Evolutionary conservation across 31 red algal genomes (phyloP).

Genomic region (Odonthalia washingtoniensis): DNA sequence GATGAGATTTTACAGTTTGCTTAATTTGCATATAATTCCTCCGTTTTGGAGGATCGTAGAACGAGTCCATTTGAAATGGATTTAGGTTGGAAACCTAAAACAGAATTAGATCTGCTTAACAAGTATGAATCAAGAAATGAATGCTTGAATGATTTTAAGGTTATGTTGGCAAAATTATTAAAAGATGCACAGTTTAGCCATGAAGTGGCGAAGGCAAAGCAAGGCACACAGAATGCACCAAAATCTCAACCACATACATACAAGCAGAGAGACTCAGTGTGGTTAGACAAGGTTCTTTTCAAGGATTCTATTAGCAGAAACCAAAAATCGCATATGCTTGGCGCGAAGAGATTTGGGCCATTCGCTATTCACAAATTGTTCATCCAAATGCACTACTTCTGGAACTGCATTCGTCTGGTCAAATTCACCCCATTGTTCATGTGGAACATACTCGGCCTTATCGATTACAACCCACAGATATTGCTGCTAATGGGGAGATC

Average conservation of each 20-base stretch:
- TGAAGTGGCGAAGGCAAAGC: constrained; percentile 3
- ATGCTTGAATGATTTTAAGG: too few relatives aligned
- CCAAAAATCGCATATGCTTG: constrained; percentile 6
- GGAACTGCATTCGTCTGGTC: not conserved
- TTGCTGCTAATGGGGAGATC: too few relatives aligned
- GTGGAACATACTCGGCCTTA: constrained; percentile 7
- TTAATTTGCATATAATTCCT: constrained; percentile 4
- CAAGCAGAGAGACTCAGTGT: not conserved
- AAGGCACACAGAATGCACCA: not conserved
- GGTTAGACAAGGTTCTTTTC: not conserved
- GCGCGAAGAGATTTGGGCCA: not conserved
- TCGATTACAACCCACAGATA: not conserved
- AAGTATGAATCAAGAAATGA: too few relatives aligned
- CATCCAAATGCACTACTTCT: constrained; percentile 8
- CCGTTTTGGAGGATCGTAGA: not conserved
- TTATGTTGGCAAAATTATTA: too few relatives aligned
- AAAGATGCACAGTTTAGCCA: constrained; percentile 27
- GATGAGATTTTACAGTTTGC: not conserved
- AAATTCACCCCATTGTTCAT: constrained; percentile 20
- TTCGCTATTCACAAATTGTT: constrained; percentile 7
- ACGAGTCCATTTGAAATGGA: not conserved
- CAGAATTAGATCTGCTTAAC: not conserved
- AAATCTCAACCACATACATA: not conserved
- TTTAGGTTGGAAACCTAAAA: not conserved
- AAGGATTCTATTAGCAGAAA: not conserved